These are phyloP conservation scores for Scheffersomyces coipomensis DNA, from an alignment of 805 yeast species.

Conservation along the genomic window DNA sequence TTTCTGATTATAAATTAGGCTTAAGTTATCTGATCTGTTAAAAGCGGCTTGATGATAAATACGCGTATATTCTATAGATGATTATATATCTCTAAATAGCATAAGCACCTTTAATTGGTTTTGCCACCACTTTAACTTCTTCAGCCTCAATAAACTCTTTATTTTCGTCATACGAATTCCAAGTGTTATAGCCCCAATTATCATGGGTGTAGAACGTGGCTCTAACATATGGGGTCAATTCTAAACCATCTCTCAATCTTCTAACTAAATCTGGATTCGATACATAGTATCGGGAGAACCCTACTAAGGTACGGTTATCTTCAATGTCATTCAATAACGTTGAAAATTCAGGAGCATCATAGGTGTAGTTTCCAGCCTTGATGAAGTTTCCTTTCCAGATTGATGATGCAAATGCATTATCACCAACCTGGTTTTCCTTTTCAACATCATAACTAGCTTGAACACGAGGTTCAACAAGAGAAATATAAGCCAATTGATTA, in stretches of 20 bases:
- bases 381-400: conserved; percentile 27
- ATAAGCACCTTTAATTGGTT: conserved; percentile 32
- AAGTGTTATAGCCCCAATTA: conserved; percentile 23
- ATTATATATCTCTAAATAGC: too few species aligned
- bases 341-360: conserved; percentile 21
- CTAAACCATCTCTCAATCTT: conserved; percentile 35
- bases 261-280: conserved; percentile 45
- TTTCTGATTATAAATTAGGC: too few species aligned
- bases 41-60: too few species aligned
- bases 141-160: conserved; percentile 9
- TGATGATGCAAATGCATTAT: conserved; percentile 18
- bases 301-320: conserved; percentile 40
- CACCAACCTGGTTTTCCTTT: conserved; percentile 16
- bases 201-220: conserved; percentile 32
- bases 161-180: conserved; percentile 11
- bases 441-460: conserved; percentile 17
- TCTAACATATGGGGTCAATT: conserved; percentile 40
- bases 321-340: conserved; percentile 11
- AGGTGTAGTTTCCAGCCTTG: conserved; percentile 18
- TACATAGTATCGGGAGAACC: conserved; percentile 34
- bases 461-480: conserved; percentile 37
- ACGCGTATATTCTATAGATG: too few species aligned
- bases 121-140: conserved; percentile 2
- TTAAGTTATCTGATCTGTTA: too few species aligned
- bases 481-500: conserved; percentile 33